phyloP scores from a whole-genome alignment of 805 yeast genomes.

The Barnettozyma sp. region DNA sequence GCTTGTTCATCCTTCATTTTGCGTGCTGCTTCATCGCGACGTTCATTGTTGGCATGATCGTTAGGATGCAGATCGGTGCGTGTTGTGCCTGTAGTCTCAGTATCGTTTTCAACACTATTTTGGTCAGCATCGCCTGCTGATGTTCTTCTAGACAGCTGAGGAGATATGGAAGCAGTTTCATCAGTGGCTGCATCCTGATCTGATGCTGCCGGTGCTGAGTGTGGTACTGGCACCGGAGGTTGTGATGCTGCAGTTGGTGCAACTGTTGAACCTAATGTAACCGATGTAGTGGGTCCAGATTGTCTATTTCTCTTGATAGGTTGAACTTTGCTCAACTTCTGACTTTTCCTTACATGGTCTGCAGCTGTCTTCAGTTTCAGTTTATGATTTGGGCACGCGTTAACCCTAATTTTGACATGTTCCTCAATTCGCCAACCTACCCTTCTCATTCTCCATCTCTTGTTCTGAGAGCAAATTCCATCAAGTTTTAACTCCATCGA shows the following conservation, averaged over 20 bases:
- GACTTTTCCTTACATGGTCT: conserved; percentile 32
- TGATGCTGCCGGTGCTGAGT: too few species aligned
- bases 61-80: conserved; percentile 22
- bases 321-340: conserved; percentile 13
- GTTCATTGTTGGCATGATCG: conserved; percentile 29
- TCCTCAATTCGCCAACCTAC: conserved; percentile 88
- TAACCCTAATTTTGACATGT: conserved; percentile 51
- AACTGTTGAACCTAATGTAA: conserved; percentile 26
- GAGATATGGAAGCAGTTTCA: too few species aligned
- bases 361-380: conserved; percentile 41
- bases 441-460: conserved; percentile 89
- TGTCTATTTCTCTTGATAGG: conserved; percentile 32
- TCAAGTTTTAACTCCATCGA: conserved; percentile 79
- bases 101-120: conserved; percentile 10
- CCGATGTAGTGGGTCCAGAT: conserved; percentile 33
- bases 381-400: conserved; percentile 52
- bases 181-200: too few species aligned
- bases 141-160: too few species aligned
- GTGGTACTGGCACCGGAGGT: too few species aligned
- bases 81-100: conserved; percentile 7
- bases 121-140: too few species aligned
- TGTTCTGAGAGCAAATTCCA: conserved; percentile 50
- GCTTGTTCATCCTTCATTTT: conserved; percentile 27
- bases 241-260: conserved; percentile 17
- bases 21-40: conserved; percentile 18